These are phyloP conservation scores for Xylariaceae sp. DNA, from an alignment of 2,329 filamentous ascomycete species.

Conservation along the genomic window DNA sequence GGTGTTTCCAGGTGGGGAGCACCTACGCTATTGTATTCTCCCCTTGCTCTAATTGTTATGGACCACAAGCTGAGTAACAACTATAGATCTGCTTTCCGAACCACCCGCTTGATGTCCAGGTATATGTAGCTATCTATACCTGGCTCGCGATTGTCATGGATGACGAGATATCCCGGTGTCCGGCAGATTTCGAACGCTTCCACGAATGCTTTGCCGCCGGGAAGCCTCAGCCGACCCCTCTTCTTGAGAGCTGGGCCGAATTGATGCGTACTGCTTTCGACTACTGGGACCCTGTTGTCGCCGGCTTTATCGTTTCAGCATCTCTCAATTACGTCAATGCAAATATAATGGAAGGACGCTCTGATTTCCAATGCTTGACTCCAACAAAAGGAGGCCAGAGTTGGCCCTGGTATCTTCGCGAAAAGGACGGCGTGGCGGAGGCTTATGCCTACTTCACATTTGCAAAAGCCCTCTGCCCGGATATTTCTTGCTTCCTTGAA, in stretches of 20 bases:
- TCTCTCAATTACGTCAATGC: constrained; percentile 37
- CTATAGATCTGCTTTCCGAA: constrained; percentile 7
- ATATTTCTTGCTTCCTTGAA: constrained; percentile 32
- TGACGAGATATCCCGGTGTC: constrained; percentile 28
- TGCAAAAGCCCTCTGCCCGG: constrained; percentile 29
- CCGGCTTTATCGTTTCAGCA: constrained; percentile 33
- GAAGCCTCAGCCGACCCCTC: constrained; percentile 21
- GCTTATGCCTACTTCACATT: constrained; percentile 35
- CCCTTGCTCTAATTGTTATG: not conserved
- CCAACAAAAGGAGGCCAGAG: constrained; percentile 24
- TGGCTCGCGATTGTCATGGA: constrained; percentile 37
- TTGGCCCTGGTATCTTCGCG: constrained; percentile 34
- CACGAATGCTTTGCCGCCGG: constrained; percentile 29
- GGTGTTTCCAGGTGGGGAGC: not conserved
- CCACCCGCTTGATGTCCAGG: constrained; percentile 30
- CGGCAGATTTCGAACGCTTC: constrained; percentile 27
- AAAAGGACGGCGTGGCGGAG: constrained; percentile 33
- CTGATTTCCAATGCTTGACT: constrained; percentile 23
- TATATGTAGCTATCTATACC: constrained; percentile 39
- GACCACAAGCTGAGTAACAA: not conserved
- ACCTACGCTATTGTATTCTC: not conserved
- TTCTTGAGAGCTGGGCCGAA: constrained; percentile 30
- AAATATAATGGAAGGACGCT: constrained; percentile 29
- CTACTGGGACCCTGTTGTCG: constrained; percentile 31
- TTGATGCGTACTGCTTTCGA: constrained; percentile 25